Conservation (phyloP, 2,329 filamentous ascomycete species). For the Pseudogymnoascus sp. region DNA sequence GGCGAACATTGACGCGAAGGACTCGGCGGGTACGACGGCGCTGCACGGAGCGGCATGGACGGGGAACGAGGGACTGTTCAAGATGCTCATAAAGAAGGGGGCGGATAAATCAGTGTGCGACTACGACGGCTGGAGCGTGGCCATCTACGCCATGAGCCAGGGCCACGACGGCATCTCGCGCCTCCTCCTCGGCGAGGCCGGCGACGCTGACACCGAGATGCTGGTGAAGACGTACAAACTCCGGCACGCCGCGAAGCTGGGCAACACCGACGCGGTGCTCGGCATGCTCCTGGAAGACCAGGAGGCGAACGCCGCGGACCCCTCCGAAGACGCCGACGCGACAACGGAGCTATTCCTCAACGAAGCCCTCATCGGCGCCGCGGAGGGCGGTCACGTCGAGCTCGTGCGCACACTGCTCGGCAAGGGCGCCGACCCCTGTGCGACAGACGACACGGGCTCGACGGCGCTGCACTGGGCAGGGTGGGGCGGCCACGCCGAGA, state of each 20-base stretch:
- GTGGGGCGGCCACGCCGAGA: background rate
- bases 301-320: background rate
- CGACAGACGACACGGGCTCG: background rate
- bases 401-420: background rate
- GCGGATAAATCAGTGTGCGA: background rate
- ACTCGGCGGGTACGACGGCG: background rate
- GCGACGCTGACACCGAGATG: background rate
- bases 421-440: background rate
- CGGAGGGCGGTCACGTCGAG: background rate
- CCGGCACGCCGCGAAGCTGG: background rate
- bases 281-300: background rate
- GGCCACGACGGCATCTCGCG: background rate
- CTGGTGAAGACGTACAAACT: background rate
- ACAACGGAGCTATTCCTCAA: background rate
- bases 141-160: background rate
- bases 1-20: background rate
- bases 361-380: background rate
- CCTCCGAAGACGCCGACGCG: background rate
- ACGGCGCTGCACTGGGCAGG: background rate
- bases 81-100: background rate
- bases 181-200: background rate
- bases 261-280: background rate
- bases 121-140: conserved; percentile 2
- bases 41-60: background rate
- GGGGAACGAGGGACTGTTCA: background rate